Evolutionary conservation across 116 monocot genomes (phyloP).

Genomic region (Papilionanthe hybrid): DNA sequence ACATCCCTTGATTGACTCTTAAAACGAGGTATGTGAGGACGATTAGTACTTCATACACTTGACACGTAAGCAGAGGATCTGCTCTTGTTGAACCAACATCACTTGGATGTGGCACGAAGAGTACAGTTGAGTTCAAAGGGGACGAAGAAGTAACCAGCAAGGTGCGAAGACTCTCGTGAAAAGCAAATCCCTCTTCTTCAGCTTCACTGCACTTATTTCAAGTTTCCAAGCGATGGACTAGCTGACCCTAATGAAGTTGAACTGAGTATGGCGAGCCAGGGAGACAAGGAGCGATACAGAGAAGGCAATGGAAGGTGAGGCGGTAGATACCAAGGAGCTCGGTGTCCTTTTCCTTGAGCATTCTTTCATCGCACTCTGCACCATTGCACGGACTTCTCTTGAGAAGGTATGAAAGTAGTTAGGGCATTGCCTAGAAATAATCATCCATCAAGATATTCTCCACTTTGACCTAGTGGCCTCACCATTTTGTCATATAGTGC

Average conservation of each 20-base stretch:
- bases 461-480: no score
- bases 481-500: no score
- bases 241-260: constrained; percentile 20
- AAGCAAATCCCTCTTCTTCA: constrained; percentile 32
- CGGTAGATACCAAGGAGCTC: constrained; percentile 31
- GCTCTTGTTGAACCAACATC: not conserved
- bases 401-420: constrained; percentile 26
- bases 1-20: constrained; percentile 34
- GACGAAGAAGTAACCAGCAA: constrained; percentile 8
- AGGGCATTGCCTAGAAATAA: not conserved
- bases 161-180: constrained; percentile 37
- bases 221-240: constrained; percentile 27
- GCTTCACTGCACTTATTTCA: constrained; percentile 28
- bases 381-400: constrained; percentile 11
- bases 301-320: constrained; percentile 30
- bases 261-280: constrained; percentile 26
- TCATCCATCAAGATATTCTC: no score
- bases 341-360: not conserved
- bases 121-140: not conserved
- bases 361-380: not conserved
- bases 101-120: constrained; percentile 18
- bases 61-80: constrained; percentile 34
- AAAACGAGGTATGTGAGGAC: constrained; percentile 27
- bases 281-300: constrained; percentile 21
- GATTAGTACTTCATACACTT: constrained; percentile 27